Evolutionary conservation across 2,329 filamentous ascomycete genomes (phyloP).

Genomic region (Penicillium brevicompactum): DNA sequence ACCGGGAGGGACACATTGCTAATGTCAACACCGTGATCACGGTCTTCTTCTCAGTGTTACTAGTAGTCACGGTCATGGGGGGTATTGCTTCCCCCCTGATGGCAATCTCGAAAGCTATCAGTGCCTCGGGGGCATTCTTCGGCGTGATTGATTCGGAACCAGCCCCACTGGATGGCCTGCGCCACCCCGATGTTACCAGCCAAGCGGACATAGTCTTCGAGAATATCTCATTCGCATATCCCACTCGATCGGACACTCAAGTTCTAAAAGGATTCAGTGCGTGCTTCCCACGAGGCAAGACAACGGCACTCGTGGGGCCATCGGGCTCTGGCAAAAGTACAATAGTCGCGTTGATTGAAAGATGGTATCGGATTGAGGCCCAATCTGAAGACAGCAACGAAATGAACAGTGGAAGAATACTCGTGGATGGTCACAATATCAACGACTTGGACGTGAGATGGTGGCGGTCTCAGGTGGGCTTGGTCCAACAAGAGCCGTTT

Average conservation of each 20-base stretch:
- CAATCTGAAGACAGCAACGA: background rate
- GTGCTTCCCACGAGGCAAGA: constrained; percentile 38
- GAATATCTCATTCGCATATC: constrained; percentile 1
- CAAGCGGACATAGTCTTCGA: constrained; percentile 3
- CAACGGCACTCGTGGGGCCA: constrained; percentile 48
- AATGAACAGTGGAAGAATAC: constrained; percentile 49
- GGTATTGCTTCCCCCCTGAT: constrained; percentile 37
- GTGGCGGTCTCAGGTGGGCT: constrained; percentile 60
- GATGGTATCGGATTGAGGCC: constrained; percentile 42
- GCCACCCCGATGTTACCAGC: constrained; percentile 17
- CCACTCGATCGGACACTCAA: background rate
- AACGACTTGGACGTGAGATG: constrained; percentile 63
- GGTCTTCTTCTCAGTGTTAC: constrained; percentile 39
- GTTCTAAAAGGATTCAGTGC: constrained; percentile 36
- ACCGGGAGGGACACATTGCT: constrained; percentile 34
- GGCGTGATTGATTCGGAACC: constrained; percentile 33
- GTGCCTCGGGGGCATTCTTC: constrained; percentile 35
- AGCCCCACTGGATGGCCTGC: constrained; percentile 41
- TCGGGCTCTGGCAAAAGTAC: constrained; percentile 52
- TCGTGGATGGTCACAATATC: constrained; percentile 57
- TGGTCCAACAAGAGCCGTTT: constrained; percentile 70
- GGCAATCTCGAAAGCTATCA: constrained; percentile 37
- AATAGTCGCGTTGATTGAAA: constrained; percentile 45
- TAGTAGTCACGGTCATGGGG: constrained; percentile 30
- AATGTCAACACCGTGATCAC: constrained; percentile 41